Conservation (phyloP, 441 rosid genomes). For the Melastoma candidum region DNA sequence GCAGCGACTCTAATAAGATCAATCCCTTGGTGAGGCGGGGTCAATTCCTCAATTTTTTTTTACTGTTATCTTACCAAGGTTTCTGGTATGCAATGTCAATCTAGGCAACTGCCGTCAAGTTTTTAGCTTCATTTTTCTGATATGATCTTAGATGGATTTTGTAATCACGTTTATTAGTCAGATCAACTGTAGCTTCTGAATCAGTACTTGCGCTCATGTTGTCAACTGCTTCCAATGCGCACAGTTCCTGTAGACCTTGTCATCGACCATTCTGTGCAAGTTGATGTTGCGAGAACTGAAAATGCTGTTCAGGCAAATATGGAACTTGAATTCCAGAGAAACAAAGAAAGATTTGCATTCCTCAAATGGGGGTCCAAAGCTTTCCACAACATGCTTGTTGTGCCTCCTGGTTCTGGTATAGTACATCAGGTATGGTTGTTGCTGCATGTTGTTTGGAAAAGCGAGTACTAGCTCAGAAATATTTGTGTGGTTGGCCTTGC, state of each 20-base stretch:
- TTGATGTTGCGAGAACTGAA: slow-evolving; percentile 89
- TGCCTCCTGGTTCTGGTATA: slow-evolving; percentile 99
- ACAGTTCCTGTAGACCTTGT: slow-evolving; percentile 99
- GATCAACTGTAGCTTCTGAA: background rate
- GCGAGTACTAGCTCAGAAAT: no score
- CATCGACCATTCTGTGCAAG: slow-evolving; percentile 97
- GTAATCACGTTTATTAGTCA: no score
- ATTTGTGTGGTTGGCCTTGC: no score
- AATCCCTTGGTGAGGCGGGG: slow-evolving; percentile 62
- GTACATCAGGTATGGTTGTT: slow-evolving; percentile 74
- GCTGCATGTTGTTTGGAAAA: no score
- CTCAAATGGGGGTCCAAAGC: slow-evolving; percentile 97
- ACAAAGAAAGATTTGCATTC: slow-evolving; percentile 95
- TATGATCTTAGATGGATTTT: no score
- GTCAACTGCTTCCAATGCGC: slow-evolving; percentile 7
- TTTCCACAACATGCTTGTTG: slow-evolving; percentile 94
- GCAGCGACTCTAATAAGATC: slow-evolving; percentile 89
- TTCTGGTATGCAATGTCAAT: background rate
- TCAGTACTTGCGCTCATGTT: slow-evolving; percentile 6
- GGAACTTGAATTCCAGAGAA: slow-evolving; percentile 93
- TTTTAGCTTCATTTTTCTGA: no score
- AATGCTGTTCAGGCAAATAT: slow-evolving; percentile 94
- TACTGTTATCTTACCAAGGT: background rate
- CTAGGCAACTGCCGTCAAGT: no score
- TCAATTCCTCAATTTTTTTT: background rate